phyloP scores from a whole-genome alignment of 2,329 filamentous ascomycete species.

The Scedosporium apiospermum region DNA sequence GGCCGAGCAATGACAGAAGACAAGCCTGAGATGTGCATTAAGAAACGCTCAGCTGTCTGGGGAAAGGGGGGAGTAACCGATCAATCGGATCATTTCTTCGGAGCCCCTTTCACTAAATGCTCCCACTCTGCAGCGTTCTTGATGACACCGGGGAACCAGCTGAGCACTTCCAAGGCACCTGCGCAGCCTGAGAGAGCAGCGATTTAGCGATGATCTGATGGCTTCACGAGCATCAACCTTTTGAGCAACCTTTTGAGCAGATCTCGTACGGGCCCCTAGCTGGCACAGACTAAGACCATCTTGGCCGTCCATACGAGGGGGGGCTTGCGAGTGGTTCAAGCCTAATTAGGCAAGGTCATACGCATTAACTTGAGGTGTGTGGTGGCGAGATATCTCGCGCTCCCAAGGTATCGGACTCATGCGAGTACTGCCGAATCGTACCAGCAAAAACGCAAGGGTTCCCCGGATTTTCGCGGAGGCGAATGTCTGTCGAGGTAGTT shows the following conservation, averaged over 20 bases:
- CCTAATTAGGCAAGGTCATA: background rate
- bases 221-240: too few species aligned
- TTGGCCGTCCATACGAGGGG: too few species aligned
- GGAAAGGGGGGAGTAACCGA: background rate
- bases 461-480: background rate
- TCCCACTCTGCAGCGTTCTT: background rate
- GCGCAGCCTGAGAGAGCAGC: too few species aligned
- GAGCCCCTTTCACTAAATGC: background rate
- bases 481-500: background rate
- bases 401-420: background rate
- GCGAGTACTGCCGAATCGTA: background rate
- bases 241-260: too few species aligned
- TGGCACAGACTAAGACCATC: too few species aligned
- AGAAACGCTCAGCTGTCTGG: background rate
- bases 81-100: background rate
- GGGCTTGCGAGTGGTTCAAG: background rate
- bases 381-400: background rate
- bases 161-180: too few species aligned
- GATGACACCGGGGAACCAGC: background rate
- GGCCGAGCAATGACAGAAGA: background rate
- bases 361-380: background rate
- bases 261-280: too few species aligned
- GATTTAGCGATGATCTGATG: too few species aligned
- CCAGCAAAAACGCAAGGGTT: background rate
- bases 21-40: background rate